These are phyloP conservation scores for Cyclostephanos tholiformis DNA, from an alignment of 108 stramenopile genomes.

Conservation along the genomic window DNA sequence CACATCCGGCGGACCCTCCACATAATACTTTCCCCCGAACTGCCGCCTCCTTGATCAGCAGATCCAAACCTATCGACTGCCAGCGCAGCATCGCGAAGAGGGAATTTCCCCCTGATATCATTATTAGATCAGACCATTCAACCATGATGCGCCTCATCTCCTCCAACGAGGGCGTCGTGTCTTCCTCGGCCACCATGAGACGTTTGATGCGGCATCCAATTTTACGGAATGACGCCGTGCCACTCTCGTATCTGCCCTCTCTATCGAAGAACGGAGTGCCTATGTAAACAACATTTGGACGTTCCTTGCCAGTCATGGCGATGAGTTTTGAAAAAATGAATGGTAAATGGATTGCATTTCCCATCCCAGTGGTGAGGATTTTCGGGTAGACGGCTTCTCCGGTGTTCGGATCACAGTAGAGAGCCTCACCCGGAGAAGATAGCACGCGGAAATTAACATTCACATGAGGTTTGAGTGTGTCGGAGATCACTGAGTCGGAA, in stretches of 20 bases:
- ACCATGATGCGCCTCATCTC: conserved; percentile 41
- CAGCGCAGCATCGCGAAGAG: conserved; percentile 38
- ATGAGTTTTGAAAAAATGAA: conserved; percentile 33
- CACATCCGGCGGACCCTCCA: conserved; percentile 39
- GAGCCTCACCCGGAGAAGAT: no score
- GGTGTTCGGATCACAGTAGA: no score
- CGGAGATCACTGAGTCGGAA: no score
- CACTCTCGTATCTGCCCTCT: conserved; percentile 16
- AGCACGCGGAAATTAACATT: no score
- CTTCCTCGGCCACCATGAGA: conserved; percentile 30
- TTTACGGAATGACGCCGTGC: conserved; percentile 25
- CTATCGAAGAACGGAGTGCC: conserved; percentile 48
- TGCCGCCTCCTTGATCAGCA: conserved; percentile 40
- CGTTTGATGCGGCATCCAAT: conserved; percentile 34
- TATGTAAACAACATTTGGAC: conserved; percentile 35
- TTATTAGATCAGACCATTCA: conserved; percentile 37
- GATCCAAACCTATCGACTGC: conserved; percentile 40
- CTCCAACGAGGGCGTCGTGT: conserved; percentile 16
- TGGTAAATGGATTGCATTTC: conserved; percentile 13
- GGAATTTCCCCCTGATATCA: conserved; percentile 42
- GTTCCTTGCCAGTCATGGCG: conserved; percentile 34
- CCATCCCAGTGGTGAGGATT: conserved; percentile 37
- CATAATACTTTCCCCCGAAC: conserved; percentile 35
- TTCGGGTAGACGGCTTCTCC: conserved; percentile 11
- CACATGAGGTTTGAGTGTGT: no score